Conservation (phyloP, 345 rosid genomes). For the Eucalyptus microcorys region DNA sequence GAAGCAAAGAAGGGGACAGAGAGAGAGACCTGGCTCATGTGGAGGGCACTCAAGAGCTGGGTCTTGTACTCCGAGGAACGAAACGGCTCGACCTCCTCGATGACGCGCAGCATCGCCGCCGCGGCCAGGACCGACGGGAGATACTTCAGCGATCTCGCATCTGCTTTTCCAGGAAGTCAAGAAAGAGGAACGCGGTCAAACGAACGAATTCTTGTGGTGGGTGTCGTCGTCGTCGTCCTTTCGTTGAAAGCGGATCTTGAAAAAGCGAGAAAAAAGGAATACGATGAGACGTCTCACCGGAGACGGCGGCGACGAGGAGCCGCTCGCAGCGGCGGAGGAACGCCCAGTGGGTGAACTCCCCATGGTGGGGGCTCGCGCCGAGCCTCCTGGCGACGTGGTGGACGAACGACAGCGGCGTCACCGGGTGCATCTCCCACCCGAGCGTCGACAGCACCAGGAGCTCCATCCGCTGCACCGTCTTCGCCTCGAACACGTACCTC, state of each 20-base stretch:
- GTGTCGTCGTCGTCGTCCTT: background rate
- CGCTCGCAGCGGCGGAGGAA: conserved; percentile 57
- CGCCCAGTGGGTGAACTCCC: conserved; percentile 19
- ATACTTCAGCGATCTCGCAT: conserved; percentile 51
- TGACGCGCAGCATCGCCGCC: conserved; percentile 70
- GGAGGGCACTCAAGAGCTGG: conserved; percentile 49
- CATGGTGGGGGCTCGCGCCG: conserved; percentile 16
- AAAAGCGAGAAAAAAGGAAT: background rate
- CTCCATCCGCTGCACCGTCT: conserved; percentile 93
- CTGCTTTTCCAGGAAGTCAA: conserved; percentile 8
- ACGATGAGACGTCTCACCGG: conserved; percentile 26
- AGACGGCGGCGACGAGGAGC: conserved; percentile 43
- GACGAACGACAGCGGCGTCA: conserved; percentile 72
- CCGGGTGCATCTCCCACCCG: conserved; percentile 85
- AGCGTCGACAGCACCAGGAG: conserved; percentile 76
- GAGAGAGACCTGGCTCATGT: conserved; percentile 35
- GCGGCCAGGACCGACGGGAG: conserved; percentile 80
- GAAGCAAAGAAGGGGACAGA: background rate
- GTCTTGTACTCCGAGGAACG: conserved; percentile 31
- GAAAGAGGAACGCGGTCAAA: background rate
- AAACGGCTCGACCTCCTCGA: conserved; percentile 41
- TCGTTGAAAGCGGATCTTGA: background rate
- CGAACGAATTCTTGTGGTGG: background rate
- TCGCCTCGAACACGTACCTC: conserved; percentile 69
- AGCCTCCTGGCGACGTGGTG: conserved; percentile 71